These are phyloP conservation scores for Lasiosphaeria ovina DNA, from an alignment of 495 filamentous ascomycete genomes.

Conservation along the genomic window DNA sequence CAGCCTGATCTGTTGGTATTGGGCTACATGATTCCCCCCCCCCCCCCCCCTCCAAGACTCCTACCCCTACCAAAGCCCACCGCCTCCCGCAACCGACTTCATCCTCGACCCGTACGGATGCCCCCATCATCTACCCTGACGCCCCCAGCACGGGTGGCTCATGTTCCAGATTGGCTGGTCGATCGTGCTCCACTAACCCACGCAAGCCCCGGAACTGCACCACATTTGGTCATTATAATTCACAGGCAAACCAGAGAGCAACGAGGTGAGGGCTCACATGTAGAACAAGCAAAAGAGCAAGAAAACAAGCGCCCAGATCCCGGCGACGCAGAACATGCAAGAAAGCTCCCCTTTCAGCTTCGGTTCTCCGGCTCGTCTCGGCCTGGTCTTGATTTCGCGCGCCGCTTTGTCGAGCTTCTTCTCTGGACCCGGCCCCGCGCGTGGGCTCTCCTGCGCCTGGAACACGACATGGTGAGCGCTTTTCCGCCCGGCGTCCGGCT, in stretches of 20 bases:
- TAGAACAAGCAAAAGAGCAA: conserved; percentile 1
- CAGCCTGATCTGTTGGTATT: too few relatives aligned
- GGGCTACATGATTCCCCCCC: too few relatives aligned
- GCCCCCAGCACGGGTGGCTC: conserved; percentile 4
- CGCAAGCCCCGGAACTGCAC: neutral
- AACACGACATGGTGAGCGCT: neutral
- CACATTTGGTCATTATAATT: neutral
- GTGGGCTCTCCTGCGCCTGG: neutral
- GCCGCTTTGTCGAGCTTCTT: neutral
- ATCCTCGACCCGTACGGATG: neutral
- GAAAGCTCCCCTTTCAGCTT: neutral
- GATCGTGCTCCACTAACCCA: neutral
- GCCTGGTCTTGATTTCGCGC: neutral
- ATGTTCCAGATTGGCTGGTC: neutral
- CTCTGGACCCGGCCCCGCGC: neutral
- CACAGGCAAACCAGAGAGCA: neutral
- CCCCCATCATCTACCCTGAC: neutral
- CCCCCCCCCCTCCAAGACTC: too few relatives aligned
- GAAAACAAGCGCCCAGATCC: neutral
- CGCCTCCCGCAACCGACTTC: too few relatives aligned
- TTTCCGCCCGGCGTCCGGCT: too few relatives aligned
- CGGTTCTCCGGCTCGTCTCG: neutral
- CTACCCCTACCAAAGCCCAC: too few relatives aligned
- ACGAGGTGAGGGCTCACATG: neutral
- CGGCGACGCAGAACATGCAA: neutral